Evolutionary conservation across 2,329 filamentous ascomycete species (phyloP), one percentile per base, ranked within the genome.

Genomic region (Alternaria incomplexa): DNA sequence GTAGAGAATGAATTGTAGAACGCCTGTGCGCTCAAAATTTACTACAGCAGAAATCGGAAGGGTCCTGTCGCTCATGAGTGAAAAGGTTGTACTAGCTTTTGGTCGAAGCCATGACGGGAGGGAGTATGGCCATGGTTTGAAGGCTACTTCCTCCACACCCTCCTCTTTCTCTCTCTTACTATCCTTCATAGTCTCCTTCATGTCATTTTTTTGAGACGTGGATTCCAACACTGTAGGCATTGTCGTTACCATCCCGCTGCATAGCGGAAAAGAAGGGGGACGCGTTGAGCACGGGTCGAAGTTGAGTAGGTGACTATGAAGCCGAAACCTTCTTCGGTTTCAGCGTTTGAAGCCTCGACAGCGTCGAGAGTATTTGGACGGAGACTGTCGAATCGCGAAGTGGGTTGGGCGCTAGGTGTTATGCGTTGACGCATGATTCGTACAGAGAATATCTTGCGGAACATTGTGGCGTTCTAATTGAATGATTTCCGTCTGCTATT

Each of bases 1-100:
- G 45, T 67, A 71, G 7, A 71, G 26, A 13, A 70, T 15, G 8
- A 55, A 61, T 32, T 71, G 63, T 11, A 71, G n/a, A 23, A 66
- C 4, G 28, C 57, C 44, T 6, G 48, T 52, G 28, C 28, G 48
- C 48, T 52, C 32, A 12, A 20, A 15, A 10, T 23, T 8, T 23
- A 54, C 20, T 36, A 43, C 62, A 9, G 20, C 15, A 52, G 28
- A 36, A 36, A 36, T 36, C 32, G 32, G 32, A 36, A 36, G 15
- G 15, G 15, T 36, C 15, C 8, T 23, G 28, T 22, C 25, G 7
- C 45, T 46, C 23, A 59, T 45, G 46, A 47, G 12, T 25, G 45
- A 61, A 43, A 64, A 71, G 28, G 67, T 71, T 8, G 70, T 71
- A 2, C 64, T 64, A 17, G 32, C 26, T 10, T 57, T 40, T 5